A percentile compares a stretch with the other conserved stretches of the same genome.
These are phyloP conservation scores for Candida anglica DNA, from an alignment of 805 yeast species.

Conservation along the genomic window DNA sequence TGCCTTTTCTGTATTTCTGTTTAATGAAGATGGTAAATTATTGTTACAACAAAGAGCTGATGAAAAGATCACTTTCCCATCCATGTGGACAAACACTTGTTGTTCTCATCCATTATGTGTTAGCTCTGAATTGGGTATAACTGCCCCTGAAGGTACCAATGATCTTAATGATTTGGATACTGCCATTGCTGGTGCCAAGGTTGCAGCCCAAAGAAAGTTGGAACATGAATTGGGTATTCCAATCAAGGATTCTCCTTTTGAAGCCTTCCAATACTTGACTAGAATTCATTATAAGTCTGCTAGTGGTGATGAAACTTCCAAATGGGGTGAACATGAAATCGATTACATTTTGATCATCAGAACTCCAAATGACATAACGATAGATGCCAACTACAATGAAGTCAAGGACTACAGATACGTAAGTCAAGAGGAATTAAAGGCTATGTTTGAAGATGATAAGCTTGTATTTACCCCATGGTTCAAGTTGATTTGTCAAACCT, in stretches of 20 bases:
- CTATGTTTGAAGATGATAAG: constrained; percentile 67
- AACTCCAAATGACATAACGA: constrained; percentile 46
- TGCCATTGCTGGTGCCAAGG: constrained; percentile 74
- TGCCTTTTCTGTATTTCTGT: constrained; percentile 93
- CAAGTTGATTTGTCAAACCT: constrained; percentile 87
- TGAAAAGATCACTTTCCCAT: constrained; percentile 95
- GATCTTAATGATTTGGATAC: constrained; percentile 39
- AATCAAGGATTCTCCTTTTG: constrained; percentile 53
- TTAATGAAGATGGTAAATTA: constrained; percentile 71
- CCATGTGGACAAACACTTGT: constrained; percentile 98
- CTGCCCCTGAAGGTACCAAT: constrained; percentile 7
- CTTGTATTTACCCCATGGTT: constrained; percentile 96
- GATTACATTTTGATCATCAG: constrained; percentile 86
- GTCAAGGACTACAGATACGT: constrained; percentile 82
- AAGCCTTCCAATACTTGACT: constrained; percentile 76
- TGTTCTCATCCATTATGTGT: constrained; percentile 96
- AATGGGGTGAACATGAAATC: constrained; percentile 98
- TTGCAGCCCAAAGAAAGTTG: constrained; percentile 89
- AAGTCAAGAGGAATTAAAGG: constrained; percentile 56
- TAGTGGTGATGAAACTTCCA: constrained; percentile 59
- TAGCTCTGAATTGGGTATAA: constrained; percentile 68
- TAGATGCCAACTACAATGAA: constrained; percentile 68
- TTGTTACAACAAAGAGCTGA: constrained; percentile 93
- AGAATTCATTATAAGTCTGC: constrained; percentile 93
- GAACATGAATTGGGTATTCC: constrained; percentile 91